Conservation (phyloP, 2,329 filamentous ascomycete genomes). For the Ilyonectria destructans region DNA sequence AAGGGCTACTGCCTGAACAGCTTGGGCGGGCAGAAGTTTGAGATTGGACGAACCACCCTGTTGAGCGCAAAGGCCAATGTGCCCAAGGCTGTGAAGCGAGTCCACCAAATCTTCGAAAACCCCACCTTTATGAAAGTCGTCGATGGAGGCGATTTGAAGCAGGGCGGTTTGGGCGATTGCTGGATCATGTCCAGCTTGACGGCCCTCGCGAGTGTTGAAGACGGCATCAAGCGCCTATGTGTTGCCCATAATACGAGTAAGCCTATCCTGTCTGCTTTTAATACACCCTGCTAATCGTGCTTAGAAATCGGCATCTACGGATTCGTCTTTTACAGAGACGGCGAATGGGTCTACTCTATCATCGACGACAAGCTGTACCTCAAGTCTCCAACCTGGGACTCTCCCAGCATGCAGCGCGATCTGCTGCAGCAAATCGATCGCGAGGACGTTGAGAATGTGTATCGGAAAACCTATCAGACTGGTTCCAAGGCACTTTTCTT, state of each 20-base stretch:
- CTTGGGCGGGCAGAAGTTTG: conserved; percentile 67
- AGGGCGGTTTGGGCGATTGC: conserved; percentile 85
- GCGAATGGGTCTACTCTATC: conserved; percentile 93
- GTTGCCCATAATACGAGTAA: conserved; percentile 79
- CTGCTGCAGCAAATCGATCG: conserved; percentile 83
- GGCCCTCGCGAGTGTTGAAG: conserved; percentile 81
- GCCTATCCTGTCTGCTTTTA: conserved; percentile 39
- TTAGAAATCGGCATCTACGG: conserved; percentile 84
- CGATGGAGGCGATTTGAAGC: conserved; percentile 82
- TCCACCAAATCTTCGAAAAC: conserved; percentile 82
- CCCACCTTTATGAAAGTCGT: conserved; percentile 79
- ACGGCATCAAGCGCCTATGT: conserved; percentile 80
- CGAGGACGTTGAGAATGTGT: conserved; percentile 80
- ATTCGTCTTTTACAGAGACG: conserved; percentile 90
- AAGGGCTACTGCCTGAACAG: conserved; percentile 71
- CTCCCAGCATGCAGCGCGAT: conserved; percentile 81
- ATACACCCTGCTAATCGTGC: conserved; percentile 25
- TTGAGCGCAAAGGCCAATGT: conserved; percentile 65
- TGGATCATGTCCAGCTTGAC: conserved; percentile 87
- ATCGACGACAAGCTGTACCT: conserved; percentile 93
- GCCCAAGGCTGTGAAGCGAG: conserved; percentile 84
- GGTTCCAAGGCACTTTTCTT: conserved; percentile 86
- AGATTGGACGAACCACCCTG: conserved; percentile 63
- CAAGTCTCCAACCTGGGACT: conserved; percentile 86
- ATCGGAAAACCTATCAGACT: conserved; percentile 80